Conservation (phyloP, 1,284 basidiomycete genomes). For the Rhodotorula sp. region DNA sequence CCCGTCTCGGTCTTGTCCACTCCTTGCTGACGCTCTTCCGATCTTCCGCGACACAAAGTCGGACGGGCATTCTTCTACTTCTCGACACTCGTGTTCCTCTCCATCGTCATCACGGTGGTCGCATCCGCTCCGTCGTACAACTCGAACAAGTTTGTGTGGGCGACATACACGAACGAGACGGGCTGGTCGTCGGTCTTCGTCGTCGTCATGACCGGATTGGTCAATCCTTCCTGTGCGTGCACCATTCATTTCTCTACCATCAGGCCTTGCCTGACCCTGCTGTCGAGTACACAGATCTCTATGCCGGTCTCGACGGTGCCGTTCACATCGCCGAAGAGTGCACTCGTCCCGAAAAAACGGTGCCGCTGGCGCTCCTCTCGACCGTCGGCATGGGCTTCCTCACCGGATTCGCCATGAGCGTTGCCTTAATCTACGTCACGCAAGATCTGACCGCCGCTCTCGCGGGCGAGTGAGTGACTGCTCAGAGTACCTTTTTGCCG, state of each 20-base stretch:
- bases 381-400: constrained; percentile 11
- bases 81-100: constrained; percentile 2
- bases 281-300: not conserved
- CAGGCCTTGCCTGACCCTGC: not conserved
- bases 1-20: no score
- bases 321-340: constrained; percentile 12
- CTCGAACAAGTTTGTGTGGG: constrained; percentile 1
- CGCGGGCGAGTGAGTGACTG: not conserved
- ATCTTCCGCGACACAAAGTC: not conserved
- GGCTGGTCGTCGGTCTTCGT: constrained; percentile 8
- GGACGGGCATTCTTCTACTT: constrained; percentile 2
- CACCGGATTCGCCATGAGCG: constrained; percentile 1
- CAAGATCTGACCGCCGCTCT: constrained; percentile 5
- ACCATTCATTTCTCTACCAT: not conserved
- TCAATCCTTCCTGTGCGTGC: constrained; percentile 1
- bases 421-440: constrained; percentile 7
- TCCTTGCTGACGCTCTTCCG: not conserved
- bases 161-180: constrained; percentile 11
- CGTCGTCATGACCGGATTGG: constrained; percentile 3
- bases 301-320: constrained; percentile 4
- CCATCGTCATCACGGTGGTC: not conserved
- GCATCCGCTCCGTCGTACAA: not conserved
- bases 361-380: constrained; percentile 8
- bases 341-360: not conserved
- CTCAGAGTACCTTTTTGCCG: no score